Evolutionary conservation across 2,329 filamentous ascomycete species (phyloP).

Genomic region (Aureobasidium lini): DNA sequence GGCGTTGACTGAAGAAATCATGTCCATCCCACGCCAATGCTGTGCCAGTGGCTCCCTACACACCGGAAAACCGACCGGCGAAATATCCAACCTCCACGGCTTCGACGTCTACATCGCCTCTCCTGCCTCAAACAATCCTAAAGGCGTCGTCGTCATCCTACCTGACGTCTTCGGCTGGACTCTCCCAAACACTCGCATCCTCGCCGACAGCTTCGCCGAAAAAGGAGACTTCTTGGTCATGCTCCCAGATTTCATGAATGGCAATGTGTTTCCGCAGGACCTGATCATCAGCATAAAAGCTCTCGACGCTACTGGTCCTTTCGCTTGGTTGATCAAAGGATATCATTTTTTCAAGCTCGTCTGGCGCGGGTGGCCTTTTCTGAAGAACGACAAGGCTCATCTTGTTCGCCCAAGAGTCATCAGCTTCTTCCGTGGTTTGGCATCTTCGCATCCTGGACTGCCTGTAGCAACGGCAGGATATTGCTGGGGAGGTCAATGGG

Average conservation of each 20-base stretch:
- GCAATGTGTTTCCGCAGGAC: slow-evolving; percentile 21
- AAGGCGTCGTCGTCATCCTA: slow-evolving; percentile 32
- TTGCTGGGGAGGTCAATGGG: slow-evolving; percentile 30
- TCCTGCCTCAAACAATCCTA: slow-evolving; percentile 24
- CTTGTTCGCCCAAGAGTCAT: slow-evolving; percentile 24
- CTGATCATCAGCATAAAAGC: slow-evolving; percentile 26
- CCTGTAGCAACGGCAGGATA: slow-evolving; percentile 30
- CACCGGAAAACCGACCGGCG: slow-evolving; percentile 29
- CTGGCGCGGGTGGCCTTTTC: slow-evolving; percentile 23
- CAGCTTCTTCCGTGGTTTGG: slow-evolving; percentile 23
- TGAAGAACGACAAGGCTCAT: slow-evolving; percentile 19
- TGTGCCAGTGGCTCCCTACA: slow-evolving; percentile 32
- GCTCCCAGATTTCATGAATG: slow-evolving; percentile 32
- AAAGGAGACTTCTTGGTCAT: slow-evolving; percentile 25
- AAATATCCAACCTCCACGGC: slow-evolving; percentile 28
- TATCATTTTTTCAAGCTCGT: slow-evolving; percentile 22
- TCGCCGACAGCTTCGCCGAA: slow-evolving; percentile 31
- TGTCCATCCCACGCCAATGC: slow-evolving; percentile 22
- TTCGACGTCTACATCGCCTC: slow-evolving; percentile 32
- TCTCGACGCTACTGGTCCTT: slow-evolving; percentile 23
- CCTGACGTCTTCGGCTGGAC: slow-evolving; percentile 33
- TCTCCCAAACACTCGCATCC: slow-evolving; percentile 30
- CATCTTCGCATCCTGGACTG: slow-evolving; percentile 23
- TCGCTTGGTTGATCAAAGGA: slow-evolving; percentile 26
- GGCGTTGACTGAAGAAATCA: not conserved